These are phyloP conservation scores for Gaeumannomyces tritici DNA, from an alignment of 2,329 filamentous ascomycete species.

Conservation along the genomic window DNA sequence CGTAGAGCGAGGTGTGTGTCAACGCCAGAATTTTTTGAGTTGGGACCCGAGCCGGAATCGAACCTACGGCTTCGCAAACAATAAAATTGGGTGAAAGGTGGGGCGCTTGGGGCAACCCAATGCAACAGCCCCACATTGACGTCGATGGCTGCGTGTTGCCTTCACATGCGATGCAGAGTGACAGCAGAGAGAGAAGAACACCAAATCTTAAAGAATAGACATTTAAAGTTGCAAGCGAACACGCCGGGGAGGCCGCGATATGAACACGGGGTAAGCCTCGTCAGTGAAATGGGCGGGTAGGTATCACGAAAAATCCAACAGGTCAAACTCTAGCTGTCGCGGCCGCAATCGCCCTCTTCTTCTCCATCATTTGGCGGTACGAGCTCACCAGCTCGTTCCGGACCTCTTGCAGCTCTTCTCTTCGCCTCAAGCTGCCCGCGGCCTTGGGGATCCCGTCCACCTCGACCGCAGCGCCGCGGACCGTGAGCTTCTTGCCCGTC, in stretches of 20 bases:
- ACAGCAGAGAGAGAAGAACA: background rate
- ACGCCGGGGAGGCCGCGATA: too few relatives aligned
- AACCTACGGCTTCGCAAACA: background rate
- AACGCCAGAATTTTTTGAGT: background rate
- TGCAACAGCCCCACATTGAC: background rate
- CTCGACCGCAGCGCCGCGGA: slow-evolving; percentile 53
- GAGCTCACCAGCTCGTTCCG: slow-evolving; percentile 62
- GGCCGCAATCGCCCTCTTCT: slow-evolving; percentile 23
- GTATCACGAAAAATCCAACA: background rate
- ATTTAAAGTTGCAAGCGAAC: too few relatives aligned
- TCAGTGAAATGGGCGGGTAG: background rate
- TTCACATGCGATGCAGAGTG: background rate
- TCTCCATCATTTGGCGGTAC: slow-evolving; percentile 62
- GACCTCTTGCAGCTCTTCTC: slow-evolving; percentile 64
- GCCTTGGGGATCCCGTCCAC: slow-evolving; percentile 60
- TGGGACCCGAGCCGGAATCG: background rate
- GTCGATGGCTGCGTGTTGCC: background rate
- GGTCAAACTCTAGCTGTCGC: background rate
- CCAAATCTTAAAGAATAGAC: too few relatives aligned
- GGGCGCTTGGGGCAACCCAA: background rate
- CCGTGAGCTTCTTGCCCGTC: slow-evolving; percentile 54
- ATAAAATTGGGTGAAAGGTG: background rate
- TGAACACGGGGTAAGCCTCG: too few relatives aligned
- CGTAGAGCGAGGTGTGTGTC: background rate
- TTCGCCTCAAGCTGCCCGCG: slow-evolving; percentile 60